Base-by-base conservation (phyloP, 2,329 filamentous ascomycete species). In the Aspergillus brasiliensis region DNA sequence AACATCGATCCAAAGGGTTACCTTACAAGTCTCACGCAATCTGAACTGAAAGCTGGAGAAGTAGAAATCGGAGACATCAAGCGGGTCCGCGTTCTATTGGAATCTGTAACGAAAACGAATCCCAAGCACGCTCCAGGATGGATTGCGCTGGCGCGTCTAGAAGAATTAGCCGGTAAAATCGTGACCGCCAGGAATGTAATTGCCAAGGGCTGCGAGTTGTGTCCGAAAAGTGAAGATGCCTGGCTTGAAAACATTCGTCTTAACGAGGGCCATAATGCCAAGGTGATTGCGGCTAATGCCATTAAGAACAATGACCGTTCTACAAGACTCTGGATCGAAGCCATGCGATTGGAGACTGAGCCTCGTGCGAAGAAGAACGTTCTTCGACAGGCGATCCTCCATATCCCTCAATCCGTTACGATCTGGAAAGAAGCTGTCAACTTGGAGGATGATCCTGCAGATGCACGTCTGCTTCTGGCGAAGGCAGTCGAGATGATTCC, bases 341-440 rank as follows among this genome's bases (percentile, higher is more conserved):
- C 95, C 0, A 97, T 97, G 88, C 91, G 92, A 65, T 80, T 99
- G 23, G 95, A 99, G 75, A 87, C 87, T 7, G 90, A 97, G 51
- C 80, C 87, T 1, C 86, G 89, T 60, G 91, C 92, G 10, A 96
- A 96, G 78, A 98, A 98, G 79, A 88, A 92, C 71, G 95, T 99
- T 7, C 87, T 97, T 34, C 86, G 93, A 57, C 91, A 96, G 72
- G 96, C 95, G 0, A 83, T 99, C 47, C 91, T 98, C 69, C 89
- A 97, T 70, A 91, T 97, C 42, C 93, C 93, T 0, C 92, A 97
- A 71, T 98, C 94, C 0, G 95, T 98, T 51, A 89, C 91, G 44
- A 84, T 99, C n/a, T 99, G 95, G 95, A 99, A 98, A 74, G 92
- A 96, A 73, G 90, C 94, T 5, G 94, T 99, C 63, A 98, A 98